Evolutionary conservation across 805 yeast species (phyloP).

Genomic region (Sungouiozyma ichnusensis): DNA sequence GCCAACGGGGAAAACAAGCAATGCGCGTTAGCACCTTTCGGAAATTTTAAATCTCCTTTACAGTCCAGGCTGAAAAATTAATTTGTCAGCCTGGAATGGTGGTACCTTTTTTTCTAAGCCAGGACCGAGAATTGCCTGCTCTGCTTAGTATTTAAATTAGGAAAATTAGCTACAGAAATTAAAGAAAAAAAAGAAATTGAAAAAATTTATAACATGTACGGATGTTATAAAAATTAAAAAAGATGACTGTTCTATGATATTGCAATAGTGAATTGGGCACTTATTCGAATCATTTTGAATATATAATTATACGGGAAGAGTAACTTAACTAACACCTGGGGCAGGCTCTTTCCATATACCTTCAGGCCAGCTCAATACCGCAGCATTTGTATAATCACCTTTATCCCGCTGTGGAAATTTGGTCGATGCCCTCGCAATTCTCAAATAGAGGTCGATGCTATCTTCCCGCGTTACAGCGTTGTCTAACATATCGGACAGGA

Average conservation of each 20-base stretch:
- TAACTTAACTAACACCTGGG: constrained; percentile 40
- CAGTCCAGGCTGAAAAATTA: background rate
- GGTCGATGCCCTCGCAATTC: constrained; percentile 45
- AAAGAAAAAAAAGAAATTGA: no score
- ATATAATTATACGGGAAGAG: background rate
- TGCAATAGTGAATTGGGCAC: no score
- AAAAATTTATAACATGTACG: no score
- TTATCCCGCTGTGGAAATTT: constrained; percentile 29
- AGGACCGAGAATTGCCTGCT: no score
- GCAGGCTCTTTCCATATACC: constrained; percentile 43
- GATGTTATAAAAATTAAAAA: background rate
- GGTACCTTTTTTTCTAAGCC: no score
- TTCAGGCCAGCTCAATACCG: constrained; percentile 45
- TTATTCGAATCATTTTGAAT: no score
- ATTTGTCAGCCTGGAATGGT: no score
- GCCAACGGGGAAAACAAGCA: no score
- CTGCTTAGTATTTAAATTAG: no score
- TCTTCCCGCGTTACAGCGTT: constrained; percentile 22
- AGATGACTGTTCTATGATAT: background rate
- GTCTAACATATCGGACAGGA: constrained; percentile 24
- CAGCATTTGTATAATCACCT: constrained; percentile 64
- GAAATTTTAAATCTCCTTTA: background rate
- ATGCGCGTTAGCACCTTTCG: background rate
- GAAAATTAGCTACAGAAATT: no score
- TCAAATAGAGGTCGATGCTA: constrained; percentile 34